Conservation (phyloP, 2,329 filamentous ascomycete species). For the Aureobasidium sp. region DNA sequence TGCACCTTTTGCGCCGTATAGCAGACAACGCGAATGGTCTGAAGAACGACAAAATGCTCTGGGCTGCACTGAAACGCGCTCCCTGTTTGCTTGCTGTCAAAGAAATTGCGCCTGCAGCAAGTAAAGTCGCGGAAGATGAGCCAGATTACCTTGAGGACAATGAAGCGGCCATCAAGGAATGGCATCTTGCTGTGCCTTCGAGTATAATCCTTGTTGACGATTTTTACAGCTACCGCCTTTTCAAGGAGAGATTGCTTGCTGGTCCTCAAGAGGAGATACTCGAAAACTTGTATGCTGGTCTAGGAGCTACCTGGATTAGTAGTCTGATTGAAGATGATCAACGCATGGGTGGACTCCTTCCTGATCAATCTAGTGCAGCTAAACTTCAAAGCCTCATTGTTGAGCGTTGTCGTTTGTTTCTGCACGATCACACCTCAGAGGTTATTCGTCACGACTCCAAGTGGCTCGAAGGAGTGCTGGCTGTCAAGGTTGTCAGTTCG, state of each 20-base stretch:
- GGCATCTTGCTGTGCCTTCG: slow-evolving; percentile 64
- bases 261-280: slow-evolving; percentile 84
- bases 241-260: slow-evolving; percentile 75
- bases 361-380: slow-evolving; percentile 61
- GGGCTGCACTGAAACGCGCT: slow-evolving; percentile 65
- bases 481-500: slow-evolving; percentile 68
- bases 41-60: slow-evolving; percentile 72
- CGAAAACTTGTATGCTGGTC: slow-evolving; percentile 74
- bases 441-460: slow-evolving; percentile 78
- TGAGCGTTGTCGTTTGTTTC: slow-evolving; percentile 81
- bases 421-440: slow-evolving; percentile 74
- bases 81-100: slow-evolving; percentile 78
- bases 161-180: slow-evolving; percentile 59
- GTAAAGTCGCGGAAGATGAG: slow-evolving; percentile 43
- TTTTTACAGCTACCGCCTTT: slow-evolving; percentile 79
- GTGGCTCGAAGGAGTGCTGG: slow-evolving; percentile 83
- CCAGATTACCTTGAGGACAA: slow-evolving; percentile 39
- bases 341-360: slow-evolving; percentile 58
- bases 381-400: slow-evolving; percentile 73
- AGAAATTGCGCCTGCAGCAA: slow-evolving; percentile 56
- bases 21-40: slow-evolving; percentile 64
- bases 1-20: slow-evolving; percentile 72
- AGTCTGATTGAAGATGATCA: slow-evolving; percentile 72
- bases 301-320: slow-evolving; percentile 73
- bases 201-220: slow-evolving; percentile 79